Conservation (phyloP, 805 yeast genomes). For the Pichia exigua region DNA sequence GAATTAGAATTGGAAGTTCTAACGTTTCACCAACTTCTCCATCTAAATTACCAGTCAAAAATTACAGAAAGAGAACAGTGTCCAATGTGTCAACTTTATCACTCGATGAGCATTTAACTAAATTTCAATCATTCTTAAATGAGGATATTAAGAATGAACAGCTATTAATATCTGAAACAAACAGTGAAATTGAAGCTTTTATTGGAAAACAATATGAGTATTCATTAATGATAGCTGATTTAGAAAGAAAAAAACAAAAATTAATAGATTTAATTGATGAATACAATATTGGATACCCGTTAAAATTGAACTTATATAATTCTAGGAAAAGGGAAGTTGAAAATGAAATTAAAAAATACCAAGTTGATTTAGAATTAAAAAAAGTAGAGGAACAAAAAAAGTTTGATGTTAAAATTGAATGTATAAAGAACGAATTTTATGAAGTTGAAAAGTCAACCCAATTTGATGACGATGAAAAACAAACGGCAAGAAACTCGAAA, state of each 20-base stretch:
- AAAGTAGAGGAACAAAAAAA: neutral
- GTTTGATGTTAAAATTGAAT: neutral
- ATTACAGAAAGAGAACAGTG: neutral
- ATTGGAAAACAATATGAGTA: neutral
- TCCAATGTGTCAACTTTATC: neutral
- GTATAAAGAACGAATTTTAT: constrained; percentile 14
- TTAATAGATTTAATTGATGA: neutral
- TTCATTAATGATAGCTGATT: neutral
- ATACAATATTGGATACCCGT: neutral
- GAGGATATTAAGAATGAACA: neutral
- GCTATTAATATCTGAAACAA: neutral
- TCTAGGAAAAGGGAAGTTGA: neutral
- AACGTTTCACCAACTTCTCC: neutral
- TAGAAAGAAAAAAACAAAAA: neutral
- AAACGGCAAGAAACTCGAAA: constrained; percentile 22
- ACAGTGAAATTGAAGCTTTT: neutral
- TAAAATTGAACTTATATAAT: neutral
- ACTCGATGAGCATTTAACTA: neutral
- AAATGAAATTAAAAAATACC: neutral
- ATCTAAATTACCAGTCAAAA: constrained; percentile 4
- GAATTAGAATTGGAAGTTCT: neutral
- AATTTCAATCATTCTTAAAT: neutral
- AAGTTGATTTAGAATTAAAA: neutral
- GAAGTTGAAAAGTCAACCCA: constrained; percentile 15
- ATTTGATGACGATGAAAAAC: constrained; percentile 23